Base-by-base conservation (phyloP, 2,329 filamentous ascomycete genomes). In the Curvularia verruculosa region DNA sequence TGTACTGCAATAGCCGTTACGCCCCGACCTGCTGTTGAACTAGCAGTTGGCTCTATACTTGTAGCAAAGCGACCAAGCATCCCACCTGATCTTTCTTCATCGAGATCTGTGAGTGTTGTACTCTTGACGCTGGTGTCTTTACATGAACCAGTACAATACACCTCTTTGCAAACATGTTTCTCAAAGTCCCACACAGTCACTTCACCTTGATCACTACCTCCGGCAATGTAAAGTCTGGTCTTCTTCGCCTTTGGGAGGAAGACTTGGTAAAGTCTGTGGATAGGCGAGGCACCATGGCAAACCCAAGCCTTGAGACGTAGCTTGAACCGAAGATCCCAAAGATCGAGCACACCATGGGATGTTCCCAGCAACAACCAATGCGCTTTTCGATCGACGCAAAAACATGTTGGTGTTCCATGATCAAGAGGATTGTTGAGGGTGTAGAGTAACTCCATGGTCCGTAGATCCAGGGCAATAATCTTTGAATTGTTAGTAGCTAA, bases 291-390 rank as follows among this genome's bases (percentile, higher is more conserved):
- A 21, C 90, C 91, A 0, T 91, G 87, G 26, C 97, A 84, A 1
- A 92, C 92, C 92, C 93, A 98, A 13, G 89, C 90, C 74, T 91
- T 92, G 23, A 98, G 81, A 21, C 92, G 86, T 67, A 98, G 85
- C 64, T 87, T 89, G 82, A 99, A 99, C n/a, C 95, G 89, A 39
- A 99, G 82, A 76, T 99, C 95, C 95, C 95, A 99, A 1, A 99
- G 83, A 72, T 96, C 90, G 7, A 99, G 81, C 26, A 98, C 89
- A 34, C 96, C 95, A 72, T 98, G 93, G 0, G 92, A 91, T 0
- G 96, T 99, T 34, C 93, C 95, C 0, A 98, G 79, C 1, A 96
- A 84, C 3, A 99, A 81, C 95, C 95, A 99, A 70, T 95, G 92
- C 49, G 90, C 88, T 71, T 88, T 91, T 55, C 87, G 85, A 70